These are phyloP conservation scores for Mrakia frigida DNA, from an alignment of 768 basidiomycete genomes.

Conservation along the genomic window DNA sequence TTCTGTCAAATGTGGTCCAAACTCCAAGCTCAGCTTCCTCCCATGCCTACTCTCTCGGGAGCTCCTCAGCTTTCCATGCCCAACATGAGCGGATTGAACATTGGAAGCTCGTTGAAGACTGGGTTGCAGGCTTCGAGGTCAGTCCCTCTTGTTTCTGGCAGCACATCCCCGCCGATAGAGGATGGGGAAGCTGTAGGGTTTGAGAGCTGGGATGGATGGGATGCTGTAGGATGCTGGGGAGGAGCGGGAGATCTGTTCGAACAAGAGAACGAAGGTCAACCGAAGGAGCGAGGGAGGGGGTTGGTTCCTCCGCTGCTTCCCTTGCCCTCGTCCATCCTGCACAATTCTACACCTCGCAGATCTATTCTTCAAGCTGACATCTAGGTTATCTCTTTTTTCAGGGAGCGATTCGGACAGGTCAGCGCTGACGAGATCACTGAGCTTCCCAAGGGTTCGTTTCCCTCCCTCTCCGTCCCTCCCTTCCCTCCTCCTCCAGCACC, in stretches of 20 bases:
- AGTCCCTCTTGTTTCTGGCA: not conserved
- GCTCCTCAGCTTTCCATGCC: not conserved
- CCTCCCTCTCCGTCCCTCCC: too few relatives aligned
- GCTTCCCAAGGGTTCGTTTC: conserved; percentile 65
- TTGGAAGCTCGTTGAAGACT: not conserved
- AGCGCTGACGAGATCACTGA: conserved; percentile 92
- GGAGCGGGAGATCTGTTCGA: too few relatives aligned
- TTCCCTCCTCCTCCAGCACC: too few relatives aligned
- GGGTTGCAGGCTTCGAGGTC: conserved; percentile 61
- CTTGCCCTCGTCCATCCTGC: too few relatives aligned
- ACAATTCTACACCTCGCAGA: too few relatives aligned
- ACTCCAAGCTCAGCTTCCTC: conserved; percentile 24
- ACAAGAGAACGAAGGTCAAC: too few relatives aligned
- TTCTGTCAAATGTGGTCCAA: conserved; percentile 25
- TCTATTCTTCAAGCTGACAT: not conserved
- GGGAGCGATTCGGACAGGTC: conserved; percentile 80
- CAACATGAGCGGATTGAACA: conserved; percentile 3
- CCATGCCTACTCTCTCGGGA: conserved; percentile 13
- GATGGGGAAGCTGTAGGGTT: too few relatives aligned
- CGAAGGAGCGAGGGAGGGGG: too few relatives aligned
- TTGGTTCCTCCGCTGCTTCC: too few relatives aligned
- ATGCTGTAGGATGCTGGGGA: too few relatives aligned
- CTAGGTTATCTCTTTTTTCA: conserved; percentile 14
- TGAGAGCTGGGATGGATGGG: too few relatives aligned
- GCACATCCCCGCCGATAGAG: too few relatives aligned